Evolutionary conservation across 768 basidiomycete species (phyloP), one percentile per base, ranked within the genome.

Genomic region (Sistotremastrum suecicum): DNA sequence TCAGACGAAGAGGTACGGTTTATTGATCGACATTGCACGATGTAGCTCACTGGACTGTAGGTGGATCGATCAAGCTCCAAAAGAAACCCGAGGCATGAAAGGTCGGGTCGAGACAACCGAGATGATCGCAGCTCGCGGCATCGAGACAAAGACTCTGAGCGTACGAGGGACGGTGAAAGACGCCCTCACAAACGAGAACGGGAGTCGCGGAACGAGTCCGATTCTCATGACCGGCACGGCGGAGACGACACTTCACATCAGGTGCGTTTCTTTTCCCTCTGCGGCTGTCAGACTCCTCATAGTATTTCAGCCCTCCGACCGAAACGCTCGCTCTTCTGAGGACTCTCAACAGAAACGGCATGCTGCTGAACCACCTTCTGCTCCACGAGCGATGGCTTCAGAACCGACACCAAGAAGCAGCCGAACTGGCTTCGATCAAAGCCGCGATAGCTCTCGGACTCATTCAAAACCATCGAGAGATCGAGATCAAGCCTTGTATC

Each of bases 321-420:
- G 8, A 29, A 29, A 20, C 40, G 40, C 29, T 30, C 40, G 29
- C 38, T 11, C 44, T 37, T n/a, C 37, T n/a, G 35, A 5, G 28
- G 32, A 43, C 42, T 34, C 7, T 12, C 20, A 33, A 36, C 37
- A 30, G 38, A 33, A 42, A 20, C 12, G 30, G 32, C 30, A 32
- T 20, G 20, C 20, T 7, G 67, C 77, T 7, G 71, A 63, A 37
- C 75, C 76, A 3, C 81, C 81, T 12, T 82, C 80, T 37, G 83
- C 71, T 5, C 83, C 83, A 5, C 70, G 82, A 52, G 78, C 80
- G 3, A 83, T 83, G 80, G 72, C 76, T 11, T 63, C 68, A 10
- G 59, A 59, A 39, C 74, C 76, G 40, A 49, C 60, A 31, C 54
- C 66, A 7, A 65, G 73, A 49, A 54, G 56, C 33, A 56, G 51